phyloP scores from a whole-genome alignment of 2,329 filamentous ascomycete genomes.

The Penicillium sp. region DNA sequence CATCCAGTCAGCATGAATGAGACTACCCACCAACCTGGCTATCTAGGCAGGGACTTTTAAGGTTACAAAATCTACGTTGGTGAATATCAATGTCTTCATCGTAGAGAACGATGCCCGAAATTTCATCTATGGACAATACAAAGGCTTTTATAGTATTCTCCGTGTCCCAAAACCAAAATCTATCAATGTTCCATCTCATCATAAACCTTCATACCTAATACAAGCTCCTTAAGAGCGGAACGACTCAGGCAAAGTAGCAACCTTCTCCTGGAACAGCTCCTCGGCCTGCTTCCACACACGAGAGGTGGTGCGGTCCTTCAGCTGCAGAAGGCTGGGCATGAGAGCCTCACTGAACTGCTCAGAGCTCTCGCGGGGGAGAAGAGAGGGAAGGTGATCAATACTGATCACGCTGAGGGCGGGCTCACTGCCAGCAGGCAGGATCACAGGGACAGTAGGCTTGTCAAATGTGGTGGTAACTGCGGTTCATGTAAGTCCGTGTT shows the following conservation, averaged over 20 bases:
- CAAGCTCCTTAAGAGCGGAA: conserved; percentile 15
- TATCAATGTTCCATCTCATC: conserved; percentile 20
- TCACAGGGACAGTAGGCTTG: conserved; percentile 79
- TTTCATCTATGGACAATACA: conserved; percentile 2
- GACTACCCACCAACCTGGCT: neutral
- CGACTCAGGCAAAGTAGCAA: conserved; percentile 62
- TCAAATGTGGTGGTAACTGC: conserved; percentile 77
- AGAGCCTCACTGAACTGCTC: conserved; percentile 81
- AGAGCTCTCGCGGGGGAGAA: conserved; percentile 82
- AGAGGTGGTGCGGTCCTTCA: conserved; percentile 72
- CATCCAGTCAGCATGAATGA: too few relatives aligned
- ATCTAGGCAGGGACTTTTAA: neutral
- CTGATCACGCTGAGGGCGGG: conserved; percentile 76
- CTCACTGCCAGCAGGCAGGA: conserved; percentile 50
- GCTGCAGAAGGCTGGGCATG: conserved; percentile 72
- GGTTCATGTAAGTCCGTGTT: neutral
- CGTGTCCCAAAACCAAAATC: conserved; percentile 9
- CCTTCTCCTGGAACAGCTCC: conserved; percentile 81
- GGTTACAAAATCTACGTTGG: neutral
- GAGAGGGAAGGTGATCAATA: conserved; percentile 81
- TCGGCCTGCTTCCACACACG: conserved; percentile 82
- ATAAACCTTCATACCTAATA: conserved; percentile 8
- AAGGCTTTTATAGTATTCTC: conserved; percentile 18
- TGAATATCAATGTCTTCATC: neutral
- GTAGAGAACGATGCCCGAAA: conserved; percentile 4